Evolutionary conservation across 192 early-diverging fungal genomes (phyloP).

Genomic region (Podila horticola): DNA sequence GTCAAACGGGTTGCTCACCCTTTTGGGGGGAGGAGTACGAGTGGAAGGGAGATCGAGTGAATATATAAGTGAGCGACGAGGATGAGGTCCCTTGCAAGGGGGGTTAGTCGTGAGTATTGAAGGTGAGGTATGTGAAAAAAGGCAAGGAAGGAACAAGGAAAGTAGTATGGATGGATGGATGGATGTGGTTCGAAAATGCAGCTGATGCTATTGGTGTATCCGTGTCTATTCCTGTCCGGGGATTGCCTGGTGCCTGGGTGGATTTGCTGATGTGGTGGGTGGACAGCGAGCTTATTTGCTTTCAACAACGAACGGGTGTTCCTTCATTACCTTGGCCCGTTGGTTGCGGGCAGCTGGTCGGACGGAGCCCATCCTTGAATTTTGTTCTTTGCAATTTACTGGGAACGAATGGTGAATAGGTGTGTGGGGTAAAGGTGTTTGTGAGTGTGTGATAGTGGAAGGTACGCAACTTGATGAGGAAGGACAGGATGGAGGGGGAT

Average conservation of each 20-base stretch:
- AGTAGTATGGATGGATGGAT: neutral
- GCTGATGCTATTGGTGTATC: too few species aligned
- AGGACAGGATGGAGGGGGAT: neutral
- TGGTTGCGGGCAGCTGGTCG: constrained; percentile 44
- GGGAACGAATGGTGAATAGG: neutral
- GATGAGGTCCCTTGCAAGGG: too few species aligned
- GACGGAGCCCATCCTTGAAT: constrained; percentile 34
- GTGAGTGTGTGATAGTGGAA: neutral
- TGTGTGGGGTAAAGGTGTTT: neutral
- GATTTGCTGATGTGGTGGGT: too few species aligned
- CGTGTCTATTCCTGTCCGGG: too few species aligned
- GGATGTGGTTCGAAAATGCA: neutral
- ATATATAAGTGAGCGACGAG: too few species aligned
- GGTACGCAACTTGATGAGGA: neutral
- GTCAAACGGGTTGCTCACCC: too few species aligned
- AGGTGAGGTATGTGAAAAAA: neutral
- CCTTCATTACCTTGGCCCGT: constrained; percentile 37
- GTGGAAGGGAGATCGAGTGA: too few species aligned
- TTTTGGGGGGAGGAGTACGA: too few species aligned
- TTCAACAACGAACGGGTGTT: neutral
- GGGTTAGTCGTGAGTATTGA: too few species aligned
- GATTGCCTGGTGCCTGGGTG: too few species aligned
- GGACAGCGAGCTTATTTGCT: neutral
- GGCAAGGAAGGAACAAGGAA: neutral
- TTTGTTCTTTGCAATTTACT: neutral